Evolutionary conservation across 78 protist species (phyloP).

Genomic region (Polysphondylium violaceum): DNA sequence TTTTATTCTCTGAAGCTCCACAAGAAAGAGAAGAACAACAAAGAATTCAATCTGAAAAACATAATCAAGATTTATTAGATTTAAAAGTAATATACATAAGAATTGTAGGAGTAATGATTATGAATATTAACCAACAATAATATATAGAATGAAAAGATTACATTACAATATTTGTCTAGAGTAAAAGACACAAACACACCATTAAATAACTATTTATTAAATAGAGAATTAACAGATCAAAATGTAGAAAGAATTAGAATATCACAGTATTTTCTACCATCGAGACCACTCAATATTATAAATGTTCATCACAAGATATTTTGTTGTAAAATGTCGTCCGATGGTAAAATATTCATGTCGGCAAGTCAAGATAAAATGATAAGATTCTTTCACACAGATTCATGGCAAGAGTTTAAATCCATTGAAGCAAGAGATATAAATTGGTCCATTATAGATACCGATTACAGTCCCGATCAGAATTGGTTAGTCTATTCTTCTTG

Average conservation of each 20-base stretch:
- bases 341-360: slow-evolving; percentile 64
- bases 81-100: not conserved
- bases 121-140: not conserved
- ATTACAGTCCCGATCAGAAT: slow-evolving; percentile 58
- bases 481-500: slow-evolving; percentile 80
- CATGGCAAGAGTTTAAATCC: not conserved
- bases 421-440: slow-evolving; percentile 30
- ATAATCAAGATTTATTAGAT: not conserved
- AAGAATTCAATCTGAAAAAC: not conserved
- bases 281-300: not conserved
- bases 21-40: not conserved
- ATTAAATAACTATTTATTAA: not conserved
- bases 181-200: not conserved
- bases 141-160: not conserved
- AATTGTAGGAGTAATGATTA: not conserved
- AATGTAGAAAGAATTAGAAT: slow-evolving; percentile 20
- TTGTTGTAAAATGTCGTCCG: slow-evolving; percentile 51
- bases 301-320: slow-evolving; percentile 22
- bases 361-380: slow-evolving; percentile 73
- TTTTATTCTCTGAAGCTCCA: no score
- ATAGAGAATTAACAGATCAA: slow-evolving; percentile 48
- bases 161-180: not conserved
- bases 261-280: slow-evolving; percentile 51
- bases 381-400: slow-evolving; percentile 36
- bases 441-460: slow-evolving; percentile 77